phyloP scores from a whole-genome alignment of 169 alveolate species.

The Nephromyces sp. region DNA sequence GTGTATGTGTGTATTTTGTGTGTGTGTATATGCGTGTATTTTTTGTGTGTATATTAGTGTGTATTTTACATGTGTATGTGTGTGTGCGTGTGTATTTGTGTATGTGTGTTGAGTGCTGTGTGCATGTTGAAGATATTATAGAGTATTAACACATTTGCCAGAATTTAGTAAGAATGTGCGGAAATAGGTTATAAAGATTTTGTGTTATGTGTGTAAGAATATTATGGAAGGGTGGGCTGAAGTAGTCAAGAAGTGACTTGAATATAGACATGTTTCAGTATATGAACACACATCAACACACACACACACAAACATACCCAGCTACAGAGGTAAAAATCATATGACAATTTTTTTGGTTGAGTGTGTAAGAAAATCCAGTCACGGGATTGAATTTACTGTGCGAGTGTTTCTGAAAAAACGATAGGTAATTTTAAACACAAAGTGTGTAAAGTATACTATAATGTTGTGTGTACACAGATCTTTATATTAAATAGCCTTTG shows the following conservation, averaged over 20 bases:
- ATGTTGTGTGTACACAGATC: no score
- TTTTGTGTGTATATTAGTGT: not conserved
- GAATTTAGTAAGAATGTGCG: no score
- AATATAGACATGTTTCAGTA: not conserved
- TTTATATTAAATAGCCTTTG: no score
- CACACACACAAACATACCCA: conserved; percentile 13
- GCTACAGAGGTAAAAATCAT: conserved; percentile 38
- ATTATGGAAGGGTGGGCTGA: no score
- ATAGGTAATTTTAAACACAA: not conserved
- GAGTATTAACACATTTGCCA: no score
- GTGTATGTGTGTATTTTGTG: not conserved
- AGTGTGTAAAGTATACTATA: no score
- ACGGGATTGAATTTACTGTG: conserved; percentile 36
- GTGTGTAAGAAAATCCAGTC: conserved; percentile 4
- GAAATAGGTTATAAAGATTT: no score
- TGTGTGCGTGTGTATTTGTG: not conserved
- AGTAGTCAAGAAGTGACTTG: not conserved
- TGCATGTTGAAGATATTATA: no score
- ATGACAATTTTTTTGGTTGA: conserved; percentile 14
- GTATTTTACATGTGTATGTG: not conserved
- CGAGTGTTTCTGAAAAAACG: conserved; percentile 8
- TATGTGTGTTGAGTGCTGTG: not conserved
- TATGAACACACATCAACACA: not conserved
- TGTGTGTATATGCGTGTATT: not conserved
- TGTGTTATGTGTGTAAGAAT: no score